Evolutionary conservation across 805 yeast species (phyloP), one percentile per base, ranked within the genome.

Genomic region (Pichia gijzeniarum): DNA sequence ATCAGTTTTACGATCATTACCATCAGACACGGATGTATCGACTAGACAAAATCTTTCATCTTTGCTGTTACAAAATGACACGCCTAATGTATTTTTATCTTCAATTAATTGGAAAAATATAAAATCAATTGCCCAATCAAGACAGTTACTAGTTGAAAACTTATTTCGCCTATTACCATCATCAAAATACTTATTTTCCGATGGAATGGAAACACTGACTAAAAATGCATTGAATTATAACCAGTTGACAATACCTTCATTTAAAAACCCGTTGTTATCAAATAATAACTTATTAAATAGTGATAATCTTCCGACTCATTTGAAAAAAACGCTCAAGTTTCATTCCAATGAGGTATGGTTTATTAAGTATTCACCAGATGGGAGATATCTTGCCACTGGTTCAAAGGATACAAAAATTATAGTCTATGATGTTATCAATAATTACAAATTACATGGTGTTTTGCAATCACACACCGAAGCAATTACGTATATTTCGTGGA

Each of bases 261-360:
- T 57, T 18, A 30, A n/a, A 16, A n/a, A 12, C 5, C 33, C 5
- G 14, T 32, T 30, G 13, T 28, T 34, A 21, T 20, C 30, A 30
- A 30, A 39, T 28, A 16, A 38, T 12, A 38, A 30, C 19, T 32
- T 39, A 17, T 21, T 39, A 32, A 10, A 34, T 22, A 22, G 25
- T 18, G 3, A 18, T 27, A 35, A 41, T 36, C 46, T 60, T 48
- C 87, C 88, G 1, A 69, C 69, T 18, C 65, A 65, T 3, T 61
- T 75, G 3, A 57, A 74, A 12, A 69, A 71, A 45, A 70, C 73
- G 0, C 62, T 85, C 6, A 52, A 63, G 1, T 68, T 71, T 37
- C 93, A 85, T 56, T 61, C 66, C 1, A 79, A 82, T 57, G 95
- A 90, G 60, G 91, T 87, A 12, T 90, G 97, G 97, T 83, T 72